Evolutionary conservation across 768 basidiomycete genomes (phyloP), one percentile per base, ranked within the genome.

Genomic region (Cystofilobasidium bisporidii): DNA sequence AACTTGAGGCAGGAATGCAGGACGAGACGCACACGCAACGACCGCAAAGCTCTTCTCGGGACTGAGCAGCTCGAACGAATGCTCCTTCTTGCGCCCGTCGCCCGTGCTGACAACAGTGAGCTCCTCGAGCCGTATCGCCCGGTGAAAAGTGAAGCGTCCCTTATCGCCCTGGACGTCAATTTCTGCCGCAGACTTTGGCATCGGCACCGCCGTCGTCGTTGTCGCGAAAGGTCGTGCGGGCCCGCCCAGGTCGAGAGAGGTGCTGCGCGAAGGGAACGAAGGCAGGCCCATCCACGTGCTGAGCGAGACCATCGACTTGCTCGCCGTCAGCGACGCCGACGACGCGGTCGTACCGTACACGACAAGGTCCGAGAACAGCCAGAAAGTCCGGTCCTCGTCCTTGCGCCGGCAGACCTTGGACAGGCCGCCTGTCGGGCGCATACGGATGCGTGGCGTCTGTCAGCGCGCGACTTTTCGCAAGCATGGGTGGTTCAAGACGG

Each of bases 211-310:
- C 36, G 40, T 12, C 24, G 30, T 6, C 38, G 28, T 22, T 38
- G 45, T 26, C 12, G 50, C 22, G 3, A 36, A 22, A 36, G 61
- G 3, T 28, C 20, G 40, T 20, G 48, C 40, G 24, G 38, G 55
- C 32, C 55, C 47, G 60, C 6, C 6, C 45, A 92, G 89, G 45
- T 47, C 45, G 18, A 47, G 17, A 3, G 18, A 20, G 45, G 6
- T 17, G 45, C 45, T 47, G 45, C 45, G 45, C 17, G 0, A 92
- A 78, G 74, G 92, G 88, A 70, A 88, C 86, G 41, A 86, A 81
- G 67, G 83, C 81, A 61, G 82, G 75, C 18, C 83, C 80, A 18
- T 72, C 72, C 15, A 14, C 70, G 69, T 15, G 56, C 71, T 65
- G 30, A 74, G 63, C 62, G 73, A 72, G 43, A 70, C 61, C 0